Evolutionary conservation across 2,329 filamentous ascomycete genomes (phyloP), one percentile per base, ranked within the genome.

Genomic region (Coniochaeta hoffmannii): DNA sequence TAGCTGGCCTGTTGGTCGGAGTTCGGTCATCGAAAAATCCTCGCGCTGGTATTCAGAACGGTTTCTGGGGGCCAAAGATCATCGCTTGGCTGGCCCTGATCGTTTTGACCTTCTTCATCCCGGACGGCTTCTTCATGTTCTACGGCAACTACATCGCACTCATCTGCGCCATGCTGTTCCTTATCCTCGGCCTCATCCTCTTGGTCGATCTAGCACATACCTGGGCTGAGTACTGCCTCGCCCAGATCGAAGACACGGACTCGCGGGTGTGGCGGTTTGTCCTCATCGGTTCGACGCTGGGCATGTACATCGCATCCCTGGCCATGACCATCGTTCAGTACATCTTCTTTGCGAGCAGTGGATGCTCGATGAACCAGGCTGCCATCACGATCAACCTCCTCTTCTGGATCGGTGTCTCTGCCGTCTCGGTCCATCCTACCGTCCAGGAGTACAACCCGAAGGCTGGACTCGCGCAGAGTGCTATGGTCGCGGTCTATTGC

Each of bases 51-150:
- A 81, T 99, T 54, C 94, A 99, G 69, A 99, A 99, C 73, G 94
- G 93, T n/a, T 99, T 90, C 73, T 99, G 94, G 94, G 94, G 92
- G 1, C 94, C 94, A 49, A 99, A 99, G 75, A 81, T 99, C 57
- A 83, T 97, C 58, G 83, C 86, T 53, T 99, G 94, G 94, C 68
- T 97, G 52, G 84, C 79, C 14, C 82, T 97, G 62, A 85, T 97
- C 58, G 89, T 97, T 57, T 69, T 96, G 57, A 96, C 92, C 26
- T 99, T 97, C 77, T 83, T 99, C 65, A 97, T 99, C 56, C 94
- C 94, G 15, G 93, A 99, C 67, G 78, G 77, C 28, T 97, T 99
- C 79, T 97, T 97, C 75, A 84, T 96, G 66, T 84, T 95, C 61
- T 99, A 91, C 86, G 94, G 94, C 60, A 95, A 96, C 71, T 97